Base-by-base conservation (phyloP, 805 yeast species). In the Candida taoyuanica region DNA sequence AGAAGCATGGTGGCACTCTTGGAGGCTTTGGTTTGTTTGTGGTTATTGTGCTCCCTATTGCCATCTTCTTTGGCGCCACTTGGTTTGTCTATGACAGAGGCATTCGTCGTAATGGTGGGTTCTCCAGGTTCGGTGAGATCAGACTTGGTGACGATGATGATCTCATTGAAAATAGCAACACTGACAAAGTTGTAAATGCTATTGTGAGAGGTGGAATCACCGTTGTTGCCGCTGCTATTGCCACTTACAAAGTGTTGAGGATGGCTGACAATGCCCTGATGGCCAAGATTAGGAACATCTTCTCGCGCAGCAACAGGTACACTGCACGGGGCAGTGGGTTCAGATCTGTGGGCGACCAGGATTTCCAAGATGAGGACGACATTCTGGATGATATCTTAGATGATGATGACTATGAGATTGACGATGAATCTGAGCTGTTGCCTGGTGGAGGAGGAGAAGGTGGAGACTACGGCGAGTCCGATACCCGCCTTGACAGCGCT, bases 131-230 rank as follows among this genome's bases (percentile, higher is more conserved):
- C 58, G 96, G 96, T n/a, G 95, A 84, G 56, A 89, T 89, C 43
- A 70, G 96, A 52, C 69, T 89, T 30, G 95, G 87, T 34, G 88
- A 80, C 25, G 88, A 80, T 21, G 82, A 78, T 43, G 76, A 84
- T 35, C 86, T 83, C 52, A 77, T 85, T 46, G 82, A 80, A 36
- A 47, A 54, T 25, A 44, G 47, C 46, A 45, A 53, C 7, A 70
- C 77, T 7, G 93, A 85, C 56, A 72, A 65, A 33, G 71, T 73
- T 15, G 84, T 84, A 3, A 85, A 85, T 33, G 25, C 48, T 5
- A 55, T 56, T 13, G 53, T 60, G 7, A 48, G 62, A 19, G 58
- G 61, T 17, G 60, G 67, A 16, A 52, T 65, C 7, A 60, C 63
- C 1, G 52, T 58, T 11, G 60, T 65, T 31, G 59, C 64, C 8